phyloP scores from a whole-genome alignment of 441 rosid species.

The Francoa sonchifolia region DNA sequence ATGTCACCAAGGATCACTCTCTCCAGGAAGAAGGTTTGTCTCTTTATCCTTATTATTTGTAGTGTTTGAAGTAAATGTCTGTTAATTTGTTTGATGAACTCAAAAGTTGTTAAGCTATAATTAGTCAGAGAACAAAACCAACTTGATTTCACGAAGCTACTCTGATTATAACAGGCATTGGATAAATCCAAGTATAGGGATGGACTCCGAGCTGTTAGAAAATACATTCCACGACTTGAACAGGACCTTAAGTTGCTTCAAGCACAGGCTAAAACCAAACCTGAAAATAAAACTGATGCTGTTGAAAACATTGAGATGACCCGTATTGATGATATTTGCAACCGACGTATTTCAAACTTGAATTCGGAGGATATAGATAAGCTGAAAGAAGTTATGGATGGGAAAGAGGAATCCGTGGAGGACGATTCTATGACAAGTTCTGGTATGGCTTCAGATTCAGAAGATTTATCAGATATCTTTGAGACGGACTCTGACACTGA shows the following conservation, averaged over 20 bases:
- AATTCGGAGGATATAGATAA: constrained; percentile 25
- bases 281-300: constrained; percentile 16
- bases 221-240: constrained; percentile 64
- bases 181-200: constrained; percentile 84
- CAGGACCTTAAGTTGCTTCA: constrained; percentile 70
- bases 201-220: constrained; percentile 64
- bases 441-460: constrained; percentile 43
- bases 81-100: not conserved
- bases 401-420: constrained; percentile 31
- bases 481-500: constrained; percentile 67
- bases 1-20: constrained; percentile 88
- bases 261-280: constrained; percentile 30
- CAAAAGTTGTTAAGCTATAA: too few species aligned
- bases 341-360: constrained; percentile 14
- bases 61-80: not conserved
- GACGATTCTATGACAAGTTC: constrained; percentile 30
- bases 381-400: constrained; percentile 38
- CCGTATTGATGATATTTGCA: constrained; percentile 6
- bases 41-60: not conserved
- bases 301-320: constrained; percentile 16
- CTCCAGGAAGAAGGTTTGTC: constrained; percentile 63
- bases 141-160: too few species aligned
- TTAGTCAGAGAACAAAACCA: too few species aligned
- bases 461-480: constrained; percentile 72
- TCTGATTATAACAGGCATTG: constrained; percentile 62